Conservation (phyloP, 2,329 filamentous ascomycete species). For the Lecanicillium sp. region DNA sequence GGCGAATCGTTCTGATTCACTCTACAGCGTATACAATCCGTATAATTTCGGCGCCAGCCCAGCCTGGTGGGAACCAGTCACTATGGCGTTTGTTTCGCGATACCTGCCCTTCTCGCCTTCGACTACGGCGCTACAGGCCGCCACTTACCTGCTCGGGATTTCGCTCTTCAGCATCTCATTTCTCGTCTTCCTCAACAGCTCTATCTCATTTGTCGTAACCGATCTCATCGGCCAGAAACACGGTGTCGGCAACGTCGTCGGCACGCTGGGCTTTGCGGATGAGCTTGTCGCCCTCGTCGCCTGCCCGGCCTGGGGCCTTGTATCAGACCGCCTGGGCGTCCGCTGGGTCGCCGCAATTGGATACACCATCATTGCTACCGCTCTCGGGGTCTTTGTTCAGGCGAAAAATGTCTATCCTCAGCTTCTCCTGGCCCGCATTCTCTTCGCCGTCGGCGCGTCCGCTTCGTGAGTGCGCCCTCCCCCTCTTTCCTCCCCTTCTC, state of each 20-base stretch:
- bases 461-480: conserved; percentile 55
- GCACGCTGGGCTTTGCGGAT: conserved; percentile 78
- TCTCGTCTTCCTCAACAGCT: conserved; percentile 83
- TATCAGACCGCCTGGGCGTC: conserved; percentile 72
- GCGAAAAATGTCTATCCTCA: conserved; percentile 84
- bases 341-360: conserved; percentile 67
- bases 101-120: conserved; percentile 53
- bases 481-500: background rate
- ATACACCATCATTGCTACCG: conserved; percentile 73
- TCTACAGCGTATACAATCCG: too few species aligned
- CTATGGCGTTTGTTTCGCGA: conserved; percentile 35
- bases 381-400: conserved; percentile 77
- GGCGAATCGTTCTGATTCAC: too few species aligned
- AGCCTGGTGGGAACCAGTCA: too few species aligned
- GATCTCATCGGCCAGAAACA: conserved; percentile 70
- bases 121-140: conserved; percentile 56
- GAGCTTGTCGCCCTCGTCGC: conserved; percentile 76
- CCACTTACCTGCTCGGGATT: conserved; percentile 74
- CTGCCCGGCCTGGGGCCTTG: conserved; percentile 72
- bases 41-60: too few species aligned
- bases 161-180: conserved; percentile 84
- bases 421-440: conserved; percentile 72
- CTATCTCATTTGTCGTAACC: conserved; percentile 77
- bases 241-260: conserved; percentile 72
- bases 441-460: conserved; percentile 89